A percentile compares a stretch with the other conserved stretches of the same genome.
Conservation (phyloP, 768 basidiomycete species). For the Daedaleopsis nitida region DNA sequence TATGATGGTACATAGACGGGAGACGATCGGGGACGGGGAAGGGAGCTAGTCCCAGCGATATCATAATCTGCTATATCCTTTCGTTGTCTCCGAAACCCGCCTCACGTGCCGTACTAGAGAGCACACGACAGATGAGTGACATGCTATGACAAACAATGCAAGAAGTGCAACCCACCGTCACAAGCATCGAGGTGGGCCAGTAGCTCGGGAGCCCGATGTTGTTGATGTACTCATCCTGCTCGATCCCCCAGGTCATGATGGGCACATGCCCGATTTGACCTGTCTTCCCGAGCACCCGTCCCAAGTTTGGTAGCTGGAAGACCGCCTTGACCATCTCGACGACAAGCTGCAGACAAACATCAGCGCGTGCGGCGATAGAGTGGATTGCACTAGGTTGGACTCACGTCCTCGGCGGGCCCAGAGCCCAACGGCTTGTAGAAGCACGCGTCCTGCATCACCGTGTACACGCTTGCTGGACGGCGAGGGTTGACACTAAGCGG, state of each 20-base stretch:
- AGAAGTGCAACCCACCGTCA: constrained; percentile 17
- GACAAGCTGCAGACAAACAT: constrained; percentile 19
- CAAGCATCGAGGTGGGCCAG: constrained; percentile 22
- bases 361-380: not conserved
- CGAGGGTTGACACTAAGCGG: constrained; percentile 41
- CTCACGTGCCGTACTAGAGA: constrained; percentile 6
- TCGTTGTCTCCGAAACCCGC: too few species aligned
- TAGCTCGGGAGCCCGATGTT: constrained; percentile 22
- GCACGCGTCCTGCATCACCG: constrained; percentile 33
- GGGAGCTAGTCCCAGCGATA: too few species aligned
- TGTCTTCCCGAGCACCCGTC: constrained; percentile 46
- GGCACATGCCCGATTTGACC: constrained; percentile 41
- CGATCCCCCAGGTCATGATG: constrained; percentile 36
- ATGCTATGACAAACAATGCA: not conserved
- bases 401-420: constrained; percentile 38
- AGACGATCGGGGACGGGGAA: too few species aligned
- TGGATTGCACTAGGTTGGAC: not conserved
- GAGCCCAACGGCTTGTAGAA: constrained; percentile 46
- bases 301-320: constrained; percentile 45
- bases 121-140: not conserved
- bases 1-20: too few species aligned
- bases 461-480: constrained; percentile 36
- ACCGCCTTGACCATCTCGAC: constrained; percentile 49
- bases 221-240: constrained; percentile 27
- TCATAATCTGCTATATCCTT: too few species aligned